Percentiles rank a stretch among this genome's conserved stretches.
Conservation (phyloP, 2,329 filamentous ascomycete genomes). For the Colletotrichum nymphaeae region DNA sequence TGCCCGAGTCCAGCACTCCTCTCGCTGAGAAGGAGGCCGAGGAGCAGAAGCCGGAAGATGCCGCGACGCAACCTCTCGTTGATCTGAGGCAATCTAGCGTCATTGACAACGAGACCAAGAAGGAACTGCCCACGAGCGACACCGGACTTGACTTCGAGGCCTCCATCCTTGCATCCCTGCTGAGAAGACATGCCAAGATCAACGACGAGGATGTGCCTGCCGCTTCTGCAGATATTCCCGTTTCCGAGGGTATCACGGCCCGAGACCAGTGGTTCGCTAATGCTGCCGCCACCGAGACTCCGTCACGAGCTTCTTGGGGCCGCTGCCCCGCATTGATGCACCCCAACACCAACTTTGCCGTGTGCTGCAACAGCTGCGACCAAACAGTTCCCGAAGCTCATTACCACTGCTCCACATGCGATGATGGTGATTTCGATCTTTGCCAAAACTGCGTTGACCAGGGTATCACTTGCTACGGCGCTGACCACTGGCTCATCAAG, state of each 20-base stretch:
- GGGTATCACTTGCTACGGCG: constrained; percentile 81
- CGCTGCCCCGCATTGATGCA: constrained; percentile 31
- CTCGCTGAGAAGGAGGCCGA: constrained; percentile 38
- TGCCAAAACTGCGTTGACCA: constrained; percentile 82
- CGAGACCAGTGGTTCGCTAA: constrained; percentile 48
- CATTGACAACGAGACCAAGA: constrained; percentile 19
- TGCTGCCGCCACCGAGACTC: constrained; percentile 13
- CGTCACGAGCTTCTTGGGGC: constrained; percentile 13
- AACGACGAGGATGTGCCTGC: constrained; percentile 21
- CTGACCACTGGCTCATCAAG: constrained; percentile 95
- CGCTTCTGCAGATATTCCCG: constrained; percentile 37
- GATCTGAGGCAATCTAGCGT: constrained; percentile 41
- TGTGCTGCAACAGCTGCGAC: constrained; percentile 95
- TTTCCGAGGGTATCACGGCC: constrained; percentile 41
- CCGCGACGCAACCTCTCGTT: constrained; percentile 28
- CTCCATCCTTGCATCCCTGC: constrained; percentile 35
- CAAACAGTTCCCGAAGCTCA: constrained; percentile 82
- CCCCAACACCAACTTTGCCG: constrained; percentile 71
- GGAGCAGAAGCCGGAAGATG: not conserved
- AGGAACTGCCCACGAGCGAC: constrained; percentile 32
- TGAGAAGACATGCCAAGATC: constrained; percentile 35
- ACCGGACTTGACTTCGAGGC: constrained; percentile 36
- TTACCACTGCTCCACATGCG: constrained; percentile 95
- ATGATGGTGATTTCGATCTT: constrained; percentile 93
- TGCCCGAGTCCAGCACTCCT: constrained; percentile 47